These are phyloP conservation scores for Alternaria sp. DNA, from an alignment of 2,329 filamentous ascomycete genomes.

Conservation along the genomic window DNA sequence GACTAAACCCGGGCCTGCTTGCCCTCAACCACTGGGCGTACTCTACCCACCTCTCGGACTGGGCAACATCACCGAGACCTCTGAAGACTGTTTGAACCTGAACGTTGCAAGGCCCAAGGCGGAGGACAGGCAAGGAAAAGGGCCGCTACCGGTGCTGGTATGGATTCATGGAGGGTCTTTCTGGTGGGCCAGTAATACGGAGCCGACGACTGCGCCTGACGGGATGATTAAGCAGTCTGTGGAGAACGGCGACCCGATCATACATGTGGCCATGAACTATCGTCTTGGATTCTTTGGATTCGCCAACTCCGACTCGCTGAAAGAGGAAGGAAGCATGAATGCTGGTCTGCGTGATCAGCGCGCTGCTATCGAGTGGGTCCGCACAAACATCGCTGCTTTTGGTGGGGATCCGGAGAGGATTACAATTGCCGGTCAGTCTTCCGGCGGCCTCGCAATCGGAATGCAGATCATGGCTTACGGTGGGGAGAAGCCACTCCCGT, in stretches of 20 bases:
- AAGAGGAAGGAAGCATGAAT: constrained; percentile 46
- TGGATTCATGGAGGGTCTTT: constrained; percentile 66
- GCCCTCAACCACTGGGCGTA: constrained; percentile 53
- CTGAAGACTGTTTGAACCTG: constrained; percentile 67
- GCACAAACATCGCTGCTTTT: constrained; percentile 47
- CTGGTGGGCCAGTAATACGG: constrained; percentile 42
- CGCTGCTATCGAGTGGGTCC: constrained; percentile 51
- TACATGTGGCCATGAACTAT: constrained; percentile 49
- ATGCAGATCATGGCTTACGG: constrained; percentile 48
- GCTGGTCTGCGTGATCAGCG: constrained; percentile 52
- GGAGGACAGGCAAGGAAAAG: constrained; percentile 35
- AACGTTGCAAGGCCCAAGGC: constrained; percentile 66
- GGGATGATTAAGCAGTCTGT: constrained; percentile 58
- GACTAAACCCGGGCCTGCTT: constrained; percentile 54
- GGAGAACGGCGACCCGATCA: constrained; percentile 52
- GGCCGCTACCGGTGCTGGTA: constrained; percentile 61
- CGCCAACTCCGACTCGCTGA: constrained; percentile 44
- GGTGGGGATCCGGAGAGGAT: constrained; percentile 48
- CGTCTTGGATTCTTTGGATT: constrained; percentile 53
- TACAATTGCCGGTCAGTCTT: constrained; percentile 53
- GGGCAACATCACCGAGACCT: constrained; percentile 47
- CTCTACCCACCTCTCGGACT: constrained; percentile 40
- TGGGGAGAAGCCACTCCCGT: constrained; percentile 39
- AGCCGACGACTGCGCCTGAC: constrained; percentile 53
- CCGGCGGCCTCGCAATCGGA: constrained; percentile 43